Conservation (phyloP, 1,139 yeast genomes). For the Saccharomycopsis crataegensis region DNA sequence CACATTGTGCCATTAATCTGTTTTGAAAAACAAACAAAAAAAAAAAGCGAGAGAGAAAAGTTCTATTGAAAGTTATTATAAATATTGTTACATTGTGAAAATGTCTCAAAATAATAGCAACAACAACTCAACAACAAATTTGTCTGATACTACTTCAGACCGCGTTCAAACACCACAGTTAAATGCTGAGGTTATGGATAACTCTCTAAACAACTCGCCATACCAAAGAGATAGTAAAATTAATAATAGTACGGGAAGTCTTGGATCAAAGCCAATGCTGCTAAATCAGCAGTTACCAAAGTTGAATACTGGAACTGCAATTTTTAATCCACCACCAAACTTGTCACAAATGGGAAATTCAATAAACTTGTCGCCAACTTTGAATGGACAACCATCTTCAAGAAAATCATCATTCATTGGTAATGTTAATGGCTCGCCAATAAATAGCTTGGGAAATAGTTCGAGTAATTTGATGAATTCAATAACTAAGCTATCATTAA, state of each 20-base stretch:
- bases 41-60: neutral
- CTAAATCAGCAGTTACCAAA: constrained; percentile 18
- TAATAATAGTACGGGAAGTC: neutral
- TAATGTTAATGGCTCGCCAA: constrained; percentile 8
- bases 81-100: neutral
- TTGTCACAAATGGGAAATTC: constrained; percentile 1
- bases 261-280: constrained; percentile 7
- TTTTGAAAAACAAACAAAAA: neutral
- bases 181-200: neutral
- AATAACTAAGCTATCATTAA: constrained; percentile 16
- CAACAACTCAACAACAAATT: constrained; percentile 8
- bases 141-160: constrained; percentile 3
- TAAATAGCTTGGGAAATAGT: neutral
- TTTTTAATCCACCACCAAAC: constrained; percentile 10
- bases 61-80: neutral
- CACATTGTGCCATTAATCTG: neutral
- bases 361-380: constrained; percentile 14
- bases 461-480: constrained; percentile 1
- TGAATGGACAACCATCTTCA: constrained; percentile 11
- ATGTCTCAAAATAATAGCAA: neutral
- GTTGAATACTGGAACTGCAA: constrained; percentile 11
- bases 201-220: constrained; percentile 7
- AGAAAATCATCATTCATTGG: constrained; percentile 15
- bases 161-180: constrained; percentile 9
- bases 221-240: constrained; percentile 4